A percentile compares a stretch with the other conserved stretches of the same genome.
Conservation (phyloP, 306 rosid species). For the Pueraria montana region DNA sequence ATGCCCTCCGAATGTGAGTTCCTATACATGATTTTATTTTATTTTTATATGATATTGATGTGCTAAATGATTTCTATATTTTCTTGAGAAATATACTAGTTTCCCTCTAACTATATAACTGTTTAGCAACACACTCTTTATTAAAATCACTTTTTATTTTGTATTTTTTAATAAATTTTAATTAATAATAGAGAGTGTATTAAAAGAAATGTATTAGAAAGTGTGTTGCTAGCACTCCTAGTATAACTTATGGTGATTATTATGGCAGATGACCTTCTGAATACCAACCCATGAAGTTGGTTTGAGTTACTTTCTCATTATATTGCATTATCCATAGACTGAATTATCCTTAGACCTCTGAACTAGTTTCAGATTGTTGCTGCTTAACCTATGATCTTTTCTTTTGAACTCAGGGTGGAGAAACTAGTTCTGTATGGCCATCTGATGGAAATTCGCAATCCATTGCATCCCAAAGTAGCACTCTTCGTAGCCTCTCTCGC, state of each 20-base stretch:
- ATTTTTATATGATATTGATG: neutral
- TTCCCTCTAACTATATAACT: neutral
- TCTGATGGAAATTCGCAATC: constrained; percentile 62
- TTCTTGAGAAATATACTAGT: constrained; percentile 14
- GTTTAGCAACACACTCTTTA: neutral
- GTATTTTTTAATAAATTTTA: neutral
- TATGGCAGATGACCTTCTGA: constrained; percentile 17
- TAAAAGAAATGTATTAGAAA: neutral
- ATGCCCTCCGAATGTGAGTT: constrained; percentile 73
- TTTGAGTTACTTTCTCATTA: constrained; percentile 31
- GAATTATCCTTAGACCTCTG: neutral
- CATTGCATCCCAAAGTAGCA: constrained; percentile 62
- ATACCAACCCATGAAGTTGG: constrained; percentile 20
- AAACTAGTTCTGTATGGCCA: constrained; percentile 78
- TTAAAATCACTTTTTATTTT: too few species aligned
- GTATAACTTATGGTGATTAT: constrained; percentile 13
- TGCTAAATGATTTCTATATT: neutral
- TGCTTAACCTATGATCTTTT: constrained; percentile 34
- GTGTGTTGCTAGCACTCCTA: neutral
- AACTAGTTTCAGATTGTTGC: neutral
- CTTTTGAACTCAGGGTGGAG: constrained; percentile 65
- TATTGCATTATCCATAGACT: neutral
- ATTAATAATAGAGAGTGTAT: neutral
- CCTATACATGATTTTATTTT: constrained; percentile 9
- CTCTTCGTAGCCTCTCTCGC: constrained; percentile 76